Evolutionary conservation across 1,139 yeast genomes (phyloP).

Genomic region (Geotrichum bryndzae): DNA sequence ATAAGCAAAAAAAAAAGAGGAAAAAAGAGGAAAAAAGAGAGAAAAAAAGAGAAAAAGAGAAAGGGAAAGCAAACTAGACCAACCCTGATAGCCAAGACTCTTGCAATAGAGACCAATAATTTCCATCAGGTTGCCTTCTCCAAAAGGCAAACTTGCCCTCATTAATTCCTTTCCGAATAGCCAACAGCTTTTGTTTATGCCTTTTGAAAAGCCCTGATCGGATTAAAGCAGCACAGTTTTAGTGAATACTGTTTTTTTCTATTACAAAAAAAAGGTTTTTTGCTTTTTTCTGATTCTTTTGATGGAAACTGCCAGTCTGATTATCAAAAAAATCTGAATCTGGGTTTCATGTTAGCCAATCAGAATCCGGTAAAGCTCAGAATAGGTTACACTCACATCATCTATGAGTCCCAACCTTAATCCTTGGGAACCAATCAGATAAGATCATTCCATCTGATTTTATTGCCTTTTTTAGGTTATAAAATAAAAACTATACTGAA

Average conservation of each 20-base stretch:
- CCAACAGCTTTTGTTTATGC: not conserved
- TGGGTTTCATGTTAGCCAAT: not conserved
- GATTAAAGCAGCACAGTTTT: not conserved
- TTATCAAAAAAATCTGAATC: not conserved
- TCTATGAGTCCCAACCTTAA: not conserved
- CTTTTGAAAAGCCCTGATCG: not conserved
- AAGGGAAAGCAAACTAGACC: not conserved
- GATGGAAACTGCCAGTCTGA: not conserved
- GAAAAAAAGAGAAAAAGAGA: not conserved
- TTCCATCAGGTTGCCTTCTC: not conserved
- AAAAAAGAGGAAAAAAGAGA: not conserved
- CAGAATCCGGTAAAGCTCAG: not conserved
- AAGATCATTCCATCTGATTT: not conserved
- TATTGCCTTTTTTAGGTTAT: not conserved
- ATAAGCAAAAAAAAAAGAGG: too few relatives aligned
- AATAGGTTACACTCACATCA: not conserved
- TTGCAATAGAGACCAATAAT: not conserved
- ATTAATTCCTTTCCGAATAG: not conserved
- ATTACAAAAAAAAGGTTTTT: not conserved
- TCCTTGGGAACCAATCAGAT: not conserved
- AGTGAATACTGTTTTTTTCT: not conserved
- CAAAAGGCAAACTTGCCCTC: not conserved
- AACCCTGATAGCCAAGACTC: not conserved
- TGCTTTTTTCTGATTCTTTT: not conserved
- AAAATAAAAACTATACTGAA: not conserved